A percentile compares a stretch with the other conserved stretches of the same genome.
These are phyloP conservation scores for Paxillus involutus DNA, from an alignment of 768 basidiomycete species.

Conservation along the genomic window DNA sequence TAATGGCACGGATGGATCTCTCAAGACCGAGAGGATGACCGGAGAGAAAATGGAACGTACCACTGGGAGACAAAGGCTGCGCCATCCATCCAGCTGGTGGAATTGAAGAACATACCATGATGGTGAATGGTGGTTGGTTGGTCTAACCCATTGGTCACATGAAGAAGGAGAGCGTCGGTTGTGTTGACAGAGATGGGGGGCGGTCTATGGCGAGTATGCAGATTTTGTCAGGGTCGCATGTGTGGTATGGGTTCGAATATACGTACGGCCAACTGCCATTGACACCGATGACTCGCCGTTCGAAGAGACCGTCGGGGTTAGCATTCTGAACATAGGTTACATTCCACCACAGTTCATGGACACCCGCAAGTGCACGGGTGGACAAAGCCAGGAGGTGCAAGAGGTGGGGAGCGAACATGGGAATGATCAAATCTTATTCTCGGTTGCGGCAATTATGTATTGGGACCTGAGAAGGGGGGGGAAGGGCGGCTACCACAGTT, in stretches of 20 bases:
- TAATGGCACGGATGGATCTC: not conserved
- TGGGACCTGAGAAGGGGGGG: not conserved
- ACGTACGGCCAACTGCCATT: constrained; percentile 94
- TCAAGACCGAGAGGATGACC: too few species aligned
- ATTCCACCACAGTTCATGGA: constrained; percentile 87
- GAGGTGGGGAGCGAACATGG: constrained; percentile 1
- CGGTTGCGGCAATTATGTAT: not conserved
- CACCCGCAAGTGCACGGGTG: constrained; percentile 53
- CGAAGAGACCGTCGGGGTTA: constrained; percentile 81
- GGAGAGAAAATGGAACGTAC: constrained; percentile 36
- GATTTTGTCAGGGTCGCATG: not conserved
- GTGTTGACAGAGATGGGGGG: constrained; percentile 76
- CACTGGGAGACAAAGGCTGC: constrained; percentile 83
- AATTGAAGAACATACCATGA: constrained; percentile 95
- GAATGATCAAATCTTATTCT: too few species aligned
- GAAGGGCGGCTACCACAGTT: not conserved
- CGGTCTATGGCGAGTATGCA: constrained; percentile 47
- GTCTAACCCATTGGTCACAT: constrained; percentile 73
- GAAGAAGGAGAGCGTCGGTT: constrained; percentile 73
- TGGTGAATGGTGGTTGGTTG: constrained; percentile 76
- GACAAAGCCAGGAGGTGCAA: constrained; percentile 22
- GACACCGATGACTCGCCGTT: constrained; percentile 80
- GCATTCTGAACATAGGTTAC: constrained; percentile 78
- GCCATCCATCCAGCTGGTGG: constrained; percentile 86
- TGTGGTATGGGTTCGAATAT: not conserved